Percentiles rank a stretch among this genome's conserved stretches.
Evolutionary conservation across 768 basidiomycete species (phyloP).

Genomic region (Serendipita sp.): DNA sequence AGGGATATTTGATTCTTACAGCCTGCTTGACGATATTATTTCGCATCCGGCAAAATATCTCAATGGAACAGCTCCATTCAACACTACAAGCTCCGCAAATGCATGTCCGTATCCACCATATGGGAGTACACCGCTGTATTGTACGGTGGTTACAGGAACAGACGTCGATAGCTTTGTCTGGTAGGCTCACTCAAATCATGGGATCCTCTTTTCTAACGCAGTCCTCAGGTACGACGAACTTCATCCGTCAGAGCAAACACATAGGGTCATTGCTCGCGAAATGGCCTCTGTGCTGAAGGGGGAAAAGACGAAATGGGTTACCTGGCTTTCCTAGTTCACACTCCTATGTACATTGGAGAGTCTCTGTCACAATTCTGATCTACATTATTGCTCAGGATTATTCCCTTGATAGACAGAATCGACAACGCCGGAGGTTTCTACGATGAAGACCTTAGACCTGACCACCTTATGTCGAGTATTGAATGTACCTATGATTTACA

Average conservation of each 20-base stretch:
- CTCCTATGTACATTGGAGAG: background rate
- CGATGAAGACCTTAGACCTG: background rate
- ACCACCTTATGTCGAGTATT: background rate
- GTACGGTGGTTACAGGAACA: background rate
- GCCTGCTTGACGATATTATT: constrained; percentile 46
- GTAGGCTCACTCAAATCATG: constrained; percentile 20
- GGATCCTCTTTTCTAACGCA: constrained; percentile 9
- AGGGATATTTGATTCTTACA: constrained; percentile 42
- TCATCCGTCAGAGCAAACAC: constrained; percentile 46
- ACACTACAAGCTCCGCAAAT: constrained; percentile 37
- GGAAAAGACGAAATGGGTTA: constrained; percentile 12
- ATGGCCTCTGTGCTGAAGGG: constrained; percentile 34
- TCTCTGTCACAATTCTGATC: too few species aligned
- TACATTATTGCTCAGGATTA: too few species aligned
- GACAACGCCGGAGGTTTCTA: too few species aligned
- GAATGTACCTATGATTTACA: background rate
- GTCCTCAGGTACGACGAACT: constrained; percentile 37
- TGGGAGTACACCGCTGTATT: background rate
- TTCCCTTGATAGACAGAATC: too few species aligned
- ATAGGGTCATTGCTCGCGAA: constrained; percentile 37
- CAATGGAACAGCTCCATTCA: constrained; percentile 47
- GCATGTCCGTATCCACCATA: constrained; percentile 28
- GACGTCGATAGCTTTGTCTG: constrained; percentile 48
- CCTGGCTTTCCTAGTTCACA: constrained; percentile 3
- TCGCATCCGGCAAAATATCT: constrained; percentile 35